Conservation (phyloP, 2,329 filamentous ascomycete genomes). For the Alternaria brassicae region DNA sequence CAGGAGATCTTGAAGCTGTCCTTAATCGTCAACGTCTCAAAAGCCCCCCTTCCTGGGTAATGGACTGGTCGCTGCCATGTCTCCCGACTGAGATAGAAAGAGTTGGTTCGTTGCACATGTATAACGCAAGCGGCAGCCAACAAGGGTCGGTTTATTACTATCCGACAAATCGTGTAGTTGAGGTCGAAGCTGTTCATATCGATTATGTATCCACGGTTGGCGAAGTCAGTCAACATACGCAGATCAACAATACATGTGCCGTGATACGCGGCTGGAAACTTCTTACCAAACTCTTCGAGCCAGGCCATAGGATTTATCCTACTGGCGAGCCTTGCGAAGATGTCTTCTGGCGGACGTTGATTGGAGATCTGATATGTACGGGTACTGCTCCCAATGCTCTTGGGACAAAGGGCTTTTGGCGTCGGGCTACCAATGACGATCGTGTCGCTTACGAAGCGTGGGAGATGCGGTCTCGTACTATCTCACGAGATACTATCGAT, state of each 20-base stretch:
- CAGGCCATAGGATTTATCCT: conserved; percentile 9
- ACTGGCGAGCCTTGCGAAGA: conserved; percentile 20
- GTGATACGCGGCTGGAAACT: conserved; percentile 25
- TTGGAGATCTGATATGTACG: conserved; percentile 20
- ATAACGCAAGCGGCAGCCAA: conserved; percentile 18
- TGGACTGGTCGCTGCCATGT: conserved; percentile 32
- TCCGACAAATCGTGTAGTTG: conserved; percentile 4
- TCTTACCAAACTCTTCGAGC: conserved; percentile 2
- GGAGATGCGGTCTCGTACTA: conserved; percentile 32
- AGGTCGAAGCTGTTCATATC: conserved; percentile 17
- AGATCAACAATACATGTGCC: conserved; percentile 27
- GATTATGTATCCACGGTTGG: conserved; percentile 18
- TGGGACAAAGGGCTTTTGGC: conserved; percentile 7
- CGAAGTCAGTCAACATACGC: conserved; percentile 26
- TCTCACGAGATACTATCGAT: conserved; percentile 25
- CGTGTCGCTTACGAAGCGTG: conserved; percentile 22
- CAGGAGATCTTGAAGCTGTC: conserved; percentile 24
- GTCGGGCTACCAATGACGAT: conserved; percentile 20
- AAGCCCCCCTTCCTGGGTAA: conserved; percentile 28
- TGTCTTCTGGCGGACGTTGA: conserved; percentile 27
- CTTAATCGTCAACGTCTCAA: conserved; percentile 22
- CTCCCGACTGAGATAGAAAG: conserved; percentile 22
- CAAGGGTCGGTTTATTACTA: conserved; percentile 6
- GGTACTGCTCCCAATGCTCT: not conserved
- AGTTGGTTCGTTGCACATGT: conserved; percentile 22